Evolutionary conservation across 2,329 filamentous ascomycete species (phyloP).

Genomic region (Biscogniauxia marginata): DNA sequence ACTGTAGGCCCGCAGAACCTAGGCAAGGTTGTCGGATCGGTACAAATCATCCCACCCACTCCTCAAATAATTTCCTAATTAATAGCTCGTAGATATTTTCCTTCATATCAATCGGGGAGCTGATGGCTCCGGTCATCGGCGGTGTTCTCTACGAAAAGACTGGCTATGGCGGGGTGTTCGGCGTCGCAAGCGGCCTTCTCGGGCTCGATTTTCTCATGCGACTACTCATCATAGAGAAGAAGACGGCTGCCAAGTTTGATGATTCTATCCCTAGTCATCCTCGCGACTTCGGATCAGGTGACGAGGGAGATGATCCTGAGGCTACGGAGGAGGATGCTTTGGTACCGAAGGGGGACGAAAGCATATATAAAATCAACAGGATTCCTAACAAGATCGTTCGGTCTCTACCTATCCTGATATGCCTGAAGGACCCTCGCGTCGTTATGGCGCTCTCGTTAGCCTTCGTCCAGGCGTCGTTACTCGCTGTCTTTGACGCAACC

Average conservation of each 20-base stretch:
- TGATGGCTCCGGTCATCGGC: slow-evolving; percentile 57
- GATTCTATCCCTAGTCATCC: slow-evolving; percentile 9
- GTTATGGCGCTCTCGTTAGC: slow-evolving; percentile 38
- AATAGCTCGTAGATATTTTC: slow-evolving; percentile 46
- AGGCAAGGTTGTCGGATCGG: slow-evolving; percentile 60
- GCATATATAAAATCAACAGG: slow-evolving; percentile 41
- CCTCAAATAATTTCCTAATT: neutral
- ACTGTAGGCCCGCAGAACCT: slow-evolving; percentile 54
- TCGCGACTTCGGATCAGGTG: slow-evolving; percentile 15
- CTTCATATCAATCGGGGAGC: slow-evolving; percentile 55
- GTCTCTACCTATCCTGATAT: slow-evolving; percentile 47
- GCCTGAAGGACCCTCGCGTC: slow-evolving; percentile 39
- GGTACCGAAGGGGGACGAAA: slow-evolving; percentile 36
- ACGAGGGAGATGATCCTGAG: slow-evolving; percentile 21
- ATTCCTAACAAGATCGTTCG: slow-evolving; percentile 39
- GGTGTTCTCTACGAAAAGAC: slow-evolving; percentile 59
- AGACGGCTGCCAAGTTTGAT: slow-evolving; percentile 48
- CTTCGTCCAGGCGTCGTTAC: slow-evolving; percentile 42
- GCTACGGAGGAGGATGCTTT: slow-evolving; percentile 38
- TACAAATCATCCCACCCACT: slow-evolving; percentile 26
- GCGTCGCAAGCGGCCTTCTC: slow-evolving; percentile 52
- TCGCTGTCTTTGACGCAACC: slow-evolving; percentile 39
- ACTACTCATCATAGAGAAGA: slow-evolving; percentile 61
- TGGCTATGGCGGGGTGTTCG: slow-evolving; percentile 59
- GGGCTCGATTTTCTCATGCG: slow-evolving; percentile 60